A percentile compares a stretch with the other conserved stretches of the same genome.
phyloP scores from a whole-genome alignment of 768 basidiomycete genomes.

The Jaapia argillacea region DNA sequence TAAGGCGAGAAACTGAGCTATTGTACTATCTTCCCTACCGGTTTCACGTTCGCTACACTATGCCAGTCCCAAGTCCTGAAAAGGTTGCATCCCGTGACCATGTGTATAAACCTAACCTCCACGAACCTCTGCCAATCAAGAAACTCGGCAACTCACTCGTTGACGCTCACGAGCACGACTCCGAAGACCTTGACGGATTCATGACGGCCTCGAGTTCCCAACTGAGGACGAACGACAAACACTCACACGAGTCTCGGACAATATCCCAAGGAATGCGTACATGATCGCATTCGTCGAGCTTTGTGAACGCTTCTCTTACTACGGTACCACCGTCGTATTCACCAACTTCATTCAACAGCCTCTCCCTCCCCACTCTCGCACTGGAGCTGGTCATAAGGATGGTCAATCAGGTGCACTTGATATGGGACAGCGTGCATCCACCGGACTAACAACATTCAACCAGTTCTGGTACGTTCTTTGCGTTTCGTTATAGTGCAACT shows the following conservation, averaged over 20 bases:
- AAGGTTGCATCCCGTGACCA: too few relatives aligned
- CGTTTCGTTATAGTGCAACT: background rate
- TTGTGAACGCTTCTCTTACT: slow-evolving; percentile 63
- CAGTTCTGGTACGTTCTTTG: slow-evolving; percentile 7
- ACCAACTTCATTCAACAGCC: slow-evolving; percentile 19
- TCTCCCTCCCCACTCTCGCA: slow-evolving; percentile 12
- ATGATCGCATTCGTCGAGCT: slow-evolving; percentile 58
- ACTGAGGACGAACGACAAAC: slow-evolving; percentile 14
- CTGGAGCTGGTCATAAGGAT: slow-evolving; percentile 12
- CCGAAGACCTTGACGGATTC: background rate
- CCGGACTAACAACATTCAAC: slow-evolving; percentile 16
- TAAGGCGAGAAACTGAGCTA: too few relatives aligned
- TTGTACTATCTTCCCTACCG: too few relatives aligned
- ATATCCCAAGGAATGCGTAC: slow-evolving; percentile 22
- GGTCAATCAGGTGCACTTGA: slow-evolving; percentile 14
- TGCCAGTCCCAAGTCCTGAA: too few relatives aligned
- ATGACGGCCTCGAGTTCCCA: slow-evolving; percentile 7
- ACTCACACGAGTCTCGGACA: slow-evolving; percentile 12
- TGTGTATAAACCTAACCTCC: too few relatives aligned
- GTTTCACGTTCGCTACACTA: too few relatives aligned
- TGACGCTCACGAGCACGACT: background rate
- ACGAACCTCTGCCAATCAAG: too few relatives aligned
- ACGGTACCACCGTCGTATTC: slow-evolving; percentile 22
- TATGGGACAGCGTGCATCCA: slow-evolving; percentile 11
- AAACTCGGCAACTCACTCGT: too few relatives aligned